Evolutionary conservation across 805 yeast species (phyloP).

Genomic region (Sungouiozyma ichnusensis): DNA sequence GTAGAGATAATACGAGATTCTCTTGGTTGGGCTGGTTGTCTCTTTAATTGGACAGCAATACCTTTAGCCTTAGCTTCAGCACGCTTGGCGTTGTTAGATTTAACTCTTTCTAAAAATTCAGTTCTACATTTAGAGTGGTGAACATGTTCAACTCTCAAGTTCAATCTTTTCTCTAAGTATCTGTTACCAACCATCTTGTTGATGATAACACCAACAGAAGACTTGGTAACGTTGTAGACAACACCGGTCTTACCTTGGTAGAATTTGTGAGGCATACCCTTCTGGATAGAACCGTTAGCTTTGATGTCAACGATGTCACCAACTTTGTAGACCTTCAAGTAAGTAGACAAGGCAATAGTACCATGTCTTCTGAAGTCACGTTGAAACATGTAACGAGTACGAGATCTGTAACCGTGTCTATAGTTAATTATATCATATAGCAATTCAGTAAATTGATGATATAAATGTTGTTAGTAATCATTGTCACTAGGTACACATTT

Average conservation of each 20-base stretch:
- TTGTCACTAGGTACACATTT: neutral
- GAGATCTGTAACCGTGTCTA: constrained; percentile 98
- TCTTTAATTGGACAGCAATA: constrained; percentile 82
- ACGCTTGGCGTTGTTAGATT: constrained; percentile 88
- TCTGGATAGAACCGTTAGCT: constrained; percentile 98
- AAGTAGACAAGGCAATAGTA: constrained; percentile 85
- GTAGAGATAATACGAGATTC: constrained; percentile 77
- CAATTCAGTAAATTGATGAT: neutral
- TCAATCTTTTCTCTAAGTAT: constrained; percentile 97
- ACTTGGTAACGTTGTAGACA: constrained; percentile 96
- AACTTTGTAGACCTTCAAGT: constrained; percentile 95
- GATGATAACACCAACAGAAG: constrained; percentile 95
- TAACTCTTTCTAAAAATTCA: constrained; percentile 98
- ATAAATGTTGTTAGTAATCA: constrained; percentile 3
- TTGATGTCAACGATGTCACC: constrained; percentile 99
- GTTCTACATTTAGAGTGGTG: constrained; percentile 99
- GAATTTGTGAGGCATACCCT: constrained; percentile 99
- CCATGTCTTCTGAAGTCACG: constrained; percentile 98
- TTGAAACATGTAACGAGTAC: constrained; percentile 99
- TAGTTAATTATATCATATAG: constrained; percentile 1
- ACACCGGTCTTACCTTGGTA: constrained; percentile 99
- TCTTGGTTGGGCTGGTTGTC: constrained; percentile 99
- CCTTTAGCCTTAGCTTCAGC: constrained; percentile 93
- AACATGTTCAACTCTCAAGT: constrained; percentile 97
- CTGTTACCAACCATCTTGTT: constrained; percentile 99